Evolutionary conservation across 108 stramenopile species (phyloP).

Genomic region (Skeletonema tropicum): DNA sequence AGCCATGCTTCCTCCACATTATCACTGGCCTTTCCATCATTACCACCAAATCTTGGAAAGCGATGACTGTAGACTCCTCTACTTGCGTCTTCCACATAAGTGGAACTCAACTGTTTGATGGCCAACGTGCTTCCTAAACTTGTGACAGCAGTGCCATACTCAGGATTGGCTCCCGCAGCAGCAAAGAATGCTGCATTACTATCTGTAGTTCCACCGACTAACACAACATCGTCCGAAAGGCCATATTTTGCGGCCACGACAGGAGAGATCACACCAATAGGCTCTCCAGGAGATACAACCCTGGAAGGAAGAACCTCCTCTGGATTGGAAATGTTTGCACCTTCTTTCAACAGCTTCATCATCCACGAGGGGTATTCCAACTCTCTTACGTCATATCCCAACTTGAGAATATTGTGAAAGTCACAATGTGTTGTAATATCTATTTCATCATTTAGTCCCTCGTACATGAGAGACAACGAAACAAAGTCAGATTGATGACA

Average conservation of each 20-base stretch:
- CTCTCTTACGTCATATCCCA: constrained; percentile 88
- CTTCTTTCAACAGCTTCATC: constrained; percentile 53
- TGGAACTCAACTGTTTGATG: constrained; percentile 80
- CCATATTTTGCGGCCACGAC: constrained; percentile 59
- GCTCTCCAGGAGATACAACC: constrained; percentile 77
- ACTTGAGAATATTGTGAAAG: constrained; percentile 94
- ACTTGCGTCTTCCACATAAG: constrained; percentile 82
- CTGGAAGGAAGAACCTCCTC: constrained; percentile 52
- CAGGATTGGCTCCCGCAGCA: constrained; percentile 52
- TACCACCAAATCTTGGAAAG: constrained; percentile 58
- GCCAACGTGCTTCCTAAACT: constrained; percentile 87
- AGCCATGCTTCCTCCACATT: constrained; percentile 75
- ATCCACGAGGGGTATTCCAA: constrained; percentile 80
- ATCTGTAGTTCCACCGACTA: constrained; percentile 94
- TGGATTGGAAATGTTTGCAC: constrained; percentile 49
- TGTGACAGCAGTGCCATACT: constrained; percentile 88
- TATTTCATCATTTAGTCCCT: constrained; percentile 32
- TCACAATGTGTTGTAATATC: constrained; percentile 53
- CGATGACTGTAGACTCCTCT: constrained; percentile 93
- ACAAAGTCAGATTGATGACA: constrained; percentile 96
- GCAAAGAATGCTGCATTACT: constrained; percentile 95
- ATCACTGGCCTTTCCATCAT: constrained; percentile 11
- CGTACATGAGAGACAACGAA: constrained; percentile 59
- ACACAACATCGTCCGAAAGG: constrained; percentile 51
- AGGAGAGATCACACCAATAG: constrained; percentile 70